phyloP scores from a whole-genome alignment of 2,329 filamentous ascomycete genomes.

The Xylariaceae sp. region DNA sequence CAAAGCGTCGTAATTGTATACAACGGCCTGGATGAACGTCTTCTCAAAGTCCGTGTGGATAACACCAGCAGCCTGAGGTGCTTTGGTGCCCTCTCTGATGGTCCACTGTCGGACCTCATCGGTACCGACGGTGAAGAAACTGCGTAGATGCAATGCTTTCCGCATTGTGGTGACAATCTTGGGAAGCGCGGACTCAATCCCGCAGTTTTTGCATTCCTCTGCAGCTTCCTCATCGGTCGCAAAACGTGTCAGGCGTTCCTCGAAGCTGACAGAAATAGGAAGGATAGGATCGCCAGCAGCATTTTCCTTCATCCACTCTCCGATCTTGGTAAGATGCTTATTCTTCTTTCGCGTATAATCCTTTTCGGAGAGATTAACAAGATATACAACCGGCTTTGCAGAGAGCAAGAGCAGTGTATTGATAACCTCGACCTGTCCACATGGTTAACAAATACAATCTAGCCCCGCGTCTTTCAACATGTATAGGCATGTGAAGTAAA shows the following conservation, averaged over 20 bases:
- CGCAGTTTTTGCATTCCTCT: conserved; percentile 85
- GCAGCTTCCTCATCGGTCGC: conserved; percentile 70
- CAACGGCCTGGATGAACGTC: conserved; percentile 95
- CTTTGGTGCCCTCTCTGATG: conserved; percentile 90
- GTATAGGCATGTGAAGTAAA: not conserved
- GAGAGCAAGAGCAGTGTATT: conserved; percentile 94
- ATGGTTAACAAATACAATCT: conserved; percentile 26
- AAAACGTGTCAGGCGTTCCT: conserved; percentile 83
- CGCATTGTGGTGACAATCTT: conserved; percentile 94
- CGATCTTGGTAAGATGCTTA: conserved; percentile 92
- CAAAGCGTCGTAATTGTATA: conserved; percentile 81
- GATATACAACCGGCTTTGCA: conserved; percentile 93
- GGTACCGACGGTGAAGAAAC: conserved; percentile 94
- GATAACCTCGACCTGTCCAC: conserved; percentile 82
- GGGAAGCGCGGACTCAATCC: conserved; percentile 81
- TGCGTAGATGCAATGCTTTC: conserved; percentile 80
- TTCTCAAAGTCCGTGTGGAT: conserved; percentile 99
- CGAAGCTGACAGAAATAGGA: conserved; percentile 86
- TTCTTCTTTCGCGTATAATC: conserved; percentile 99
- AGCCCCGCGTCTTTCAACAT: not conserved
- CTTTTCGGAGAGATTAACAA: conserved; percentile 94
- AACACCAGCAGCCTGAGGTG: conserved; percentile 94
- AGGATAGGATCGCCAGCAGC: conserved; percentile 85
- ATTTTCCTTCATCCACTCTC: conserved; percentile 92
- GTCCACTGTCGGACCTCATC: conserved; percentile 99